Conservation (phyloP, 1,284 basidiomycete genomes). For the Meira miltonrushii region DNA sequence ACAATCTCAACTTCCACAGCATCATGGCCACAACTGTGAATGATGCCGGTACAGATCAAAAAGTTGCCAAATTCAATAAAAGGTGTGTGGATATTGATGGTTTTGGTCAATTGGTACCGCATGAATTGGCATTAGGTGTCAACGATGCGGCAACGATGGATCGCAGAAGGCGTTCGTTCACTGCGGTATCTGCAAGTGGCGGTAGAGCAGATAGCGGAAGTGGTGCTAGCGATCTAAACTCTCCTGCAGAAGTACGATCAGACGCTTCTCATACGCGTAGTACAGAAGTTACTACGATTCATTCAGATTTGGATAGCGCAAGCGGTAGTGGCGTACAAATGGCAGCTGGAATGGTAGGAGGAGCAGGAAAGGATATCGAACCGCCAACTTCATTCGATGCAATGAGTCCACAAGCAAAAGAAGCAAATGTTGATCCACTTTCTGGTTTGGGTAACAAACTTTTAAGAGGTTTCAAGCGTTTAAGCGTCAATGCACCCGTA, state of each 20-base stretch:
- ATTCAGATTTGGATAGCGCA: not conserved
- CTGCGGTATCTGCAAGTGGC: not conserved
- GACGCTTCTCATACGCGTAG: constrained; percentile 19
- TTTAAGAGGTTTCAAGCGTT: constrained; percentile 33
- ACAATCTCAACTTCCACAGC: constrained; percentile 87
- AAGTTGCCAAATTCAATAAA: constrained; percentile 82
- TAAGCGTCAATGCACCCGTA: constrained; percentile 11
- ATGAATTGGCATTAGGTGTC: constrained; percentile 31
- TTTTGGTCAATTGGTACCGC: constrained; percentile 52
- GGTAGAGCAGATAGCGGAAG: constrained; percentile 8
- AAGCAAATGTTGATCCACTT: constrained; percentile 7
- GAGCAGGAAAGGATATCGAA: constrained; percentile 3
- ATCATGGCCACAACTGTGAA: constrained; percentile 85
- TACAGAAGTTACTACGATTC: constrained; percentile 7
- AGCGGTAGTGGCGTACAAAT: too few species aligned
- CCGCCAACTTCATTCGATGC: constrained; percentile 41
- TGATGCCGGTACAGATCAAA: constrained; percentile 88
- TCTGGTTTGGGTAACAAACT: constrained; percentile 32
- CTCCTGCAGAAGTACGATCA: constrained; percentile 16
- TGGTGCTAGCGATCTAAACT: constrained; percentile 4
- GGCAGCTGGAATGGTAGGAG: not conserved
- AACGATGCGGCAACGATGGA: constrained; percentile 29
- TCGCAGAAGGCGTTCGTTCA: not conserved
- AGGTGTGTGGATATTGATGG: constrained; percentile 59
- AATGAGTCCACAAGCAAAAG: constrained; percentile 39